phyloP scores from a whole-genome alignment of 2,329 filamentous ascomycete genomes.

The Ophiostoma piceae region DNA sequence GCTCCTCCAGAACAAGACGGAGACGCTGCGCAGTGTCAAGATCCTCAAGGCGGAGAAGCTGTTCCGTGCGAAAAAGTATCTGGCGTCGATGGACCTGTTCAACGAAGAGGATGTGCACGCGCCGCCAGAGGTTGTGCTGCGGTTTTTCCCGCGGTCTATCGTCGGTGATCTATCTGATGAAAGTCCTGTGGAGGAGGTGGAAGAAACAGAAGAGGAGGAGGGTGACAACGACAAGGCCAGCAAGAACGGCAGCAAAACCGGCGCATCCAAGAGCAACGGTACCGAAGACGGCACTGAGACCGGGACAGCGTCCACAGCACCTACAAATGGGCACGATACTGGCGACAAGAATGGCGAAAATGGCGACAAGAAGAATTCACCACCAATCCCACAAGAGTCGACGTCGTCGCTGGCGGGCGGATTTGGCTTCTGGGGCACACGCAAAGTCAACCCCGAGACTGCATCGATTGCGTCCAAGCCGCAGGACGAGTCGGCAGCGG shows the following conservation, averaged over 20 bases:
- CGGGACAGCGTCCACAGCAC: neutral
- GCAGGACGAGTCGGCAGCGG: slow-evolving; percentile 31
- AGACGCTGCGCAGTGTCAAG: slow-evolving; percentile 76
- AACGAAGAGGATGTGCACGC: slow-evolving; percentile 77
- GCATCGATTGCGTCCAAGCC: slow-evolving; percentile 57
- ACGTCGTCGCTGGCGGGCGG: slow-evolving; percentile 33
- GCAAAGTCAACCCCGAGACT: slow-evolving; percentile 47
- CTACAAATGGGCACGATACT: neutral
- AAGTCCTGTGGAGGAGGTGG: slow-evolving; percentile 26
- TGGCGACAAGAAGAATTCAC: too few species aligned
- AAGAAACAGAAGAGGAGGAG: slow-evolving; percentile 25
- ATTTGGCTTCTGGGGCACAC: slow-evolving; percentile 47
- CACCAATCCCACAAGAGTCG: too few species aligned
- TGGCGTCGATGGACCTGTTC: slow-evolving; percentile 83
- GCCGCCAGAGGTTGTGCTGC: slow-evolving; percentile 81
- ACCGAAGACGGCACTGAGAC: slow-evolving; percentile 6
- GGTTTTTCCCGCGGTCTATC: slow-evolving; percentile 75
- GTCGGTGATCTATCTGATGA: slow-evolving; percentile 68
- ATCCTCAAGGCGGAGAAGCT: slow-evolving; percentile 84
- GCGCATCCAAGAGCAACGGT: slow-evolving; percentile 23
- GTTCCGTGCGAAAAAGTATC: slow-evolving; percentile 77
- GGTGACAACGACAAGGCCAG: neutral
- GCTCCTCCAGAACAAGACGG: slow-evolving; percentile 73
- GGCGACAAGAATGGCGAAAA: slow-evolving; percentile 13
- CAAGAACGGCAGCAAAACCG: slow-evolving; percentile 30